phyloP scores from a whole-genome alignment of 2,329 filamentous ascomycete species.

The Celoporthe dispersa region DNA sequence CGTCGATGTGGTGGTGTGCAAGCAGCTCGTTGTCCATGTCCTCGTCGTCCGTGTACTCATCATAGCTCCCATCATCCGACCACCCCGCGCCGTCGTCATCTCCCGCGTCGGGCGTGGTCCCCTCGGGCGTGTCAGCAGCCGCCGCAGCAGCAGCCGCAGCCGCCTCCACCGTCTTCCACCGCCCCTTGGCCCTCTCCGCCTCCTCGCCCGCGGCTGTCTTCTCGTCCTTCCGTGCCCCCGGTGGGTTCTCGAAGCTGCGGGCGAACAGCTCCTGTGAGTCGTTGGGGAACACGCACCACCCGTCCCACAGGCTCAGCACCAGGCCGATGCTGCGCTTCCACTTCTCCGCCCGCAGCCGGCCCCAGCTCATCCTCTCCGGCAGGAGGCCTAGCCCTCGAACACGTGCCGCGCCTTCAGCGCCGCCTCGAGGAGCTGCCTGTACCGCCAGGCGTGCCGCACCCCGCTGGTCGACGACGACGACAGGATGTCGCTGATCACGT shows the following conservation, averaged over 20 bases:
- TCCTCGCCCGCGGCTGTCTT: slow-evolving; percentile 43
- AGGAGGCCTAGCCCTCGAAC: slow-evolving; percentile 78
- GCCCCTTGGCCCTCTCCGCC: slow-evolving; percentile 43
- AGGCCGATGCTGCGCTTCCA: slow-evolving; percentile 78
- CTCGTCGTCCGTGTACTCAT: slow-evolving; percentile 47
- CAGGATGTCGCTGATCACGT: slow-evolving; percentile 77
- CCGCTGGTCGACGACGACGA: slow-evolving; percentile 77
- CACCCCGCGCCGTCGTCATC: slow-evolving; percentile 32
- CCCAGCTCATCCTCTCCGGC: slow-evolving; percentile 76
- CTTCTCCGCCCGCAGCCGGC: slow-evolving; percentile 79
- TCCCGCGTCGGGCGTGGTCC: background rate
- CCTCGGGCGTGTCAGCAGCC: slow-evolving; percentile 24
- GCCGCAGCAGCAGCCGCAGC: slow-evolving; percentile 31
- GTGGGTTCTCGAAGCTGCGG: slow-evolving; percentile 72
- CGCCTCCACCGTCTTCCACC: slow-evolving; percentile 58
- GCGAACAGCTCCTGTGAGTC: slow-evolving; percentile 74
- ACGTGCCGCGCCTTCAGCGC: slow-evolving; percentile 69
- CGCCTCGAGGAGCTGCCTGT: slow-evolving; percentile 77
- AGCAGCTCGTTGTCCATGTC: slow-evolving; percentile 55
- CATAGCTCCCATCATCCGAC: slow-evolving; percentile 33
- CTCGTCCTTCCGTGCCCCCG: slow-evolving; percentile 45
- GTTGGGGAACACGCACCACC: slow-evolving; percentile 74
- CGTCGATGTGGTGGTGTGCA: slow-evolving; percentile 49
- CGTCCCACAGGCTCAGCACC: slow-evolving; percentile 73
- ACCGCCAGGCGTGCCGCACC: slow-evolving; percentile 85